A percentile compares a stretch with the other conserved stretches of the same genome.
These are phyloP conservation scores for Hanseniaspora uvarum DNA, from an alignment of 1,139 yeast genomes.

Conservation along the genomic window DNA sequence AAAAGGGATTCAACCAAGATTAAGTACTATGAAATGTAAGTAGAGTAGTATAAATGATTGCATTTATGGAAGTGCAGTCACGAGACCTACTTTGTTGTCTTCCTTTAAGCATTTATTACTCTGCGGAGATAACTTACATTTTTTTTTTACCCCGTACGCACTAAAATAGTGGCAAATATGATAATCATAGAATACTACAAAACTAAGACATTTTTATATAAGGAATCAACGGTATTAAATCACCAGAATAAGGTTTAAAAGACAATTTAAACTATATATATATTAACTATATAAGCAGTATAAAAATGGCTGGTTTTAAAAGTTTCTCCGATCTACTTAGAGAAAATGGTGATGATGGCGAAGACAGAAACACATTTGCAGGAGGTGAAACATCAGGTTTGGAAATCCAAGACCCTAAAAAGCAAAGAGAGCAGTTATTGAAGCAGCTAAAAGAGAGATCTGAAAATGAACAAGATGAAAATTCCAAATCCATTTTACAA, in stretches of 20 bases:
- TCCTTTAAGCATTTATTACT: not conserved
- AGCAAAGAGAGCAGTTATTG: slow-evolving; percentile 24
- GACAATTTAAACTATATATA: too few species aligned
- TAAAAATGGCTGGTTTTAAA: slow-evolving; percentile 34
- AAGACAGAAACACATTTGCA: slow-evolving; percentile 63
- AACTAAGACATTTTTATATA: too few species aligned
- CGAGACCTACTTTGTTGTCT: not conserved
- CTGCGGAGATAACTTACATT: too few species aligned
- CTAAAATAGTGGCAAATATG: too few species aligned
- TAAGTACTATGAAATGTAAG: slow-evolving; percentile 14
- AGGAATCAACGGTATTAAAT: too few species aligned
- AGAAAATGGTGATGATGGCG: slow-evolving; percentile 36
- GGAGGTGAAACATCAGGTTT: slow-evolving; percentile 92
- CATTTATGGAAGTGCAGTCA: not conserved
- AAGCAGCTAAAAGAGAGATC: slow-evolving; percentile 25
- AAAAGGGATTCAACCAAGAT: slow-evolving; percentile 23
- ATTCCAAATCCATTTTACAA: slow-evolving; percentile 40
- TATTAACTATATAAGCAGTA: not conserved
- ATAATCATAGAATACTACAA: too few species aligned
- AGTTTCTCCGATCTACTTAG: slow-evolving; percentile 46
- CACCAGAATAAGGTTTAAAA: too few species aligned
- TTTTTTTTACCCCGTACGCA: too few species aligned
- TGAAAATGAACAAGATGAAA: not conserved
- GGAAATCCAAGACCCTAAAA: slow-evolving; percentile 85
- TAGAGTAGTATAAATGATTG: not conserved